A percentile compares a stretch with the other conserved stretches of the same genome.
phyloP scores from a whole-genome alignment of 768 basidiomycete genomes.

The Trametes gibbosa region DNA sequence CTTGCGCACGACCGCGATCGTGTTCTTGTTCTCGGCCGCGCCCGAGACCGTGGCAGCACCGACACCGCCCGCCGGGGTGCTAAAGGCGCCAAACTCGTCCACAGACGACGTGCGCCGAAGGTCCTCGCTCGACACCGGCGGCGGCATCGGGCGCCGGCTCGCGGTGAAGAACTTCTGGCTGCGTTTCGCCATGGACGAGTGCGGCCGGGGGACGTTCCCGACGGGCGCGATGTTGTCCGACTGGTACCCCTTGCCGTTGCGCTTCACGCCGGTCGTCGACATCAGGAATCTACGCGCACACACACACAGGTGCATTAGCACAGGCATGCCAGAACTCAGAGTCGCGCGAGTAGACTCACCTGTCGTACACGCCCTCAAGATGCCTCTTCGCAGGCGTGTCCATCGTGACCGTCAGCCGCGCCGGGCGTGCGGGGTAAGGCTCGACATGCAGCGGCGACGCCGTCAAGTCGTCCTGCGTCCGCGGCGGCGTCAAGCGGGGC shows the following conservation, averaged over 20 bases:
- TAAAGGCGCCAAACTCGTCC: constrained; percentile 57
- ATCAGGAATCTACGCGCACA: constrained; percentile 55
- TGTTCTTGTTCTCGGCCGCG: constrained; percentile 48
- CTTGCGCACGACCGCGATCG: constrained; percentile 58
- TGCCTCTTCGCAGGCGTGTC: constrained; percentile 56
- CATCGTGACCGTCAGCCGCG: constrained; percentile 33
- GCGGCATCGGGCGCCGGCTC: constrained; percentile 57
- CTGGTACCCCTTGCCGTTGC: constrained; percentile 78
- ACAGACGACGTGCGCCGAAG: constrained; percentile 47
- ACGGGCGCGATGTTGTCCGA: constrained; percentile 56
- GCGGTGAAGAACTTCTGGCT: constrained; percentile 45
- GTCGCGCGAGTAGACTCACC: constrained; percentile 26
- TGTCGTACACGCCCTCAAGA: constrained; percentile 76
- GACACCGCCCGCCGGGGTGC: constrained; percentile 25
- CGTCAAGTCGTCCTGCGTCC: constrained; percentile 48
- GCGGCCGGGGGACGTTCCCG: constrained; percentile 30
- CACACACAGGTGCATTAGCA: too few relatives aligned
- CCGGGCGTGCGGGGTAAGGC: constrained; percentile 54
- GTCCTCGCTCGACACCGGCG: constrained; percentile 70
- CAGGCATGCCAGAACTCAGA: too few relatives aligned
- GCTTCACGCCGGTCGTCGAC: constrained; percentile 78
- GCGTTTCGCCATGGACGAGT: constrained; percentile 31
- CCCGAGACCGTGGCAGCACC: constrained; percentile 27
- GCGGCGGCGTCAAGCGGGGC: constrained; percentile 51
- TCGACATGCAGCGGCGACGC: constrained; percentile 64